Evolutionary conservation across 495 filamentous ascomycete species (phyloP), one percentile per base, ranked within the genome.

Genomic region (Xylaria curta): DNA sequence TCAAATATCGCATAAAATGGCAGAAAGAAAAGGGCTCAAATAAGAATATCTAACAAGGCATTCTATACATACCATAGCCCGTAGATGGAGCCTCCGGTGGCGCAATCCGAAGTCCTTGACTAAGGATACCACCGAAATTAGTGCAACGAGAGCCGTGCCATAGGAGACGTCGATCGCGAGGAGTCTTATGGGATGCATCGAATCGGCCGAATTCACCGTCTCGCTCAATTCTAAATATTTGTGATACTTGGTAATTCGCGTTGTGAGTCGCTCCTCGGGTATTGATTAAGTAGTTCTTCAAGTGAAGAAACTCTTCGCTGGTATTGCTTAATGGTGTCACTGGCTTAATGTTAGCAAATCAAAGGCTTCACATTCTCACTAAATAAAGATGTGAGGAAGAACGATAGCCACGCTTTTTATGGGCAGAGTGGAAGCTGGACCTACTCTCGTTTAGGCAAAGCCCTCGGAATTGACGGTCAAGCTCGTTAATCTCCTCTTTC

Each of bases 81-180:
- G 84, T 88, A 3, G 90, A 89, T 2, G 92, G 94, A 0, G 92
- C 93, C 78, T 95, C 92, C 0, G 93, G 93, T 0, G 94, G 93
- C 0, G 94, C 94, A 68, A 97, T 97, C 12, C 93, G 92, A 9
- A 97, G 84, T 47, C 94, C 94, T 78, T 96, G 92, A 68, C 88
- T 91, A 31, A 97, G 86, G 61, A 97, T 96, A 71, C 93, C 92
- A 73, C 89, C 90, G 73, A 91, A 96, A 76, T 97, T 97, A 53
- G 92, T 94, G 33, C 85, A 85, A 21, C 93, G 89, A 24, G 89
- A 91, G 9, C 93, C 93, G 76, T 97, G 94, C 94, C 94, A 97
- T 4, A 97, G 85, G 12, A 97, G 89, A 28, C 91, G 88, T 38
- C 91, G 88, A 74, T 94, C 86, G 64, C 74, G 71, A 19, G 73